Conservation (phyloP, 306 rosid species). For the Rosa chinensis region DNA sequence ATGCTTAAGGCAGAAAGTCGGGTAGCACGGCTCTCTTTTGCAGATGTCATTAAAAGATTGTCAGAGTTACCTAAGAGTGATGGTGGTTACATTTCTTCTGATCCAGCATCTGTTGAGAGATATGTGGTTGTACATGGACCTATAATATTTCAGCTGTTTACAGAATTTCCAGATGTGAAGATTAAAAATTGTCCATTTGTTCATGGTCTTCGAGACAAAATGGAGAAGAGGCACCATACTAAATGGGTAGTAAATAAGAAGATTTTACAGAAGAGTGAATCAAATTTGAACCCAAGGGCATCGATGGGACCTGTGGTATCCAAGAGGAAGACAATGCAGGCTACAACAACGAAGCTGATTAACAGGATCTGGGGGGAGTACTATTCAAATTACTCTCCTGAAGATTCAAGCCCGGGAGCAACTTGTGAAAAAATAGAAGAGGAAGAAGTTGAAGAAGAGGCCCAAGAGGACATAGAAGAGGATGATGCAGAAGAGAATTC, state of each 20-base stretch:
- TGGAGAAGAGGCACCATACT: conserved; percentile 94
- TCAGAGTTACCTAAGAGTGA: conserved; percentile 49
- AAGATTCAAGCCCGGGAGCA: conserved; percentile 47
- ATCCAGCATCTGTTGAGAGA: conserved; percentile 65
- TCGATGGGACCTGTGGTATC: conserved; percentile 65
- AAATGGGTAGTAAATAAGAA: conserved; percentile 83
- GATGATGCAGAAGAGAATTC: conserved; percentile 60
- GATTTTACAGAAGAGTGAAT: conserved; percentile 44
- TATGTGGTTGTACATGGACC: conserved; percentile 91
- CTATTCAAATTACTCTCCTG: conserved; percentile 77
- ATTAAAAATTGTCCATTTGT: conserved; percentile 77
- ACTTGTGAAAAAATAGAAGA: conserved; percentile 52
- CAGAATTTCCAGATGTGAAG: conserved; percentile 72
- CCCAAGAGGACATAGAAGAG: conserved; percentile 63
- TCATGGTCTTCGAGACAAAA: conserved; percentile 63
- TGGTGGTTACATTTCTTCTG: conserved; percentile 69
- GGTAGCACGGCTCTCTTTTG: conserved; percentile 77
- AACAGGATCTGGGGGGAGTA: conserved; percentile 93
- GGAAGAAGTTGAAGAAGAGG: conserved; percentile 67
- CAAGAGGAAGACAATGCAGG: conserved; percentile 83
- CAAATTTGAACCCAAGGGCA: conserved; percentile 86
- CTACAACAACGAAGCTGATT: conserved; percentile 80
- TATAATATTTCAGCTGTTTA: conserved; percentile 82
- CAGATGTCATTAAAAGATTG: conserved; percentile 64
- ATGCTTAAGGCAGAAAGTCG: conserved; percentile 84